Evolutionary conservation across 331 rosid species (phyloP).

Genomic region (Acacia pycnantha): DNA sequence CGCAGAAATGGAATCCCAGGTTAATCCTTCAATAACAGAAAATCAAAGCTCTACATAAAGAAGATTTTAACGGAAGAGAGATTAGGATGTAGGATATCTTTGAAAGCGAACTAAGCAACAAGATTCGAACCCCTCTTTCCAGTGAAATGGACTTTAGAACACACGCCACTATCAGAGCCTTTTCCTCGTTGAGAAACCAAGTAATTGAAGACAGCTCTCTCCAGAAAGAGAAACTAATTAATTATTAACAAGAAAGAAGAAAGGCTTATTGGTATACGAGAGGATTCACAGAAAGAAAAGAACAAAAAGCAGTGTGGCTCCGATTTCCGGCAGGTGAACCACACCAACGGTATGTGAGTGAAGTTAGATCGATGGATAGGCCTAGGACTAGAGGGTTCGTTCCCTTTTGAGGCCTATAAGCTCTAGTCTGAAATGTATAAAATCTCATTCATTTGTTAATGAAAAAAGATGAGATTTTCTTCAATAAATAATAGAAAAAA

Average conservation of each 20-base stretch:
- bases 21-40: not conserved
- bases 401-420: not conserved
- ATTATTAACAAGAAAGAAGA: not conserved
- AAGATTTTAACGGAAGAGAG: not conserved
- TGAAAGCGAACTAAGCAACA: conserved; percentile 17
- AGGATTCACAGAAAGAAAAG: not conserved
- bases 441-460: not conserved
- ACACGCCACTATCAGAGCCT: conserved; percentile 25
- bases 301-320: not conserved
- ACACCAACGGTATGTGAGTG: not conserved
- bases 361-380: not conserved
- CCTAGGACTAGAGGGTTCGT: not conserved
- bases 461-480: not conserved
- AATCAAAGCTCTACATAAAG: conserved; percentile 7
- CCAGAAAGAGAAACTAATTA: conserved; percentile 1
- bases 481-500: not conserved
- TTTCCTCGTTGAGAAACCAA: conserved; percentile 13
- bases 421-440: not conserved
- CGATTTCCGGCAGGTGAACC: not conserved
- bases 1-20: not conserved
- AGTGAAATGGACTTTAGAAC: not conserved
- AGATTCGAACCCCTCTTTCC: conserved; percentile 15
- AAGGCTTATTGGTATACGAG: not conserved
- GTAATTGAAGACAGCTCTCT: not conserved
- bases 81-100: too few relatives aligned